Percentiles rank a stretch among this genome's conserved stretches.
Conservation (phyloP, 2,329 filamentous ascomycete genomes). For the Ophiostoma australiae region DNA sequence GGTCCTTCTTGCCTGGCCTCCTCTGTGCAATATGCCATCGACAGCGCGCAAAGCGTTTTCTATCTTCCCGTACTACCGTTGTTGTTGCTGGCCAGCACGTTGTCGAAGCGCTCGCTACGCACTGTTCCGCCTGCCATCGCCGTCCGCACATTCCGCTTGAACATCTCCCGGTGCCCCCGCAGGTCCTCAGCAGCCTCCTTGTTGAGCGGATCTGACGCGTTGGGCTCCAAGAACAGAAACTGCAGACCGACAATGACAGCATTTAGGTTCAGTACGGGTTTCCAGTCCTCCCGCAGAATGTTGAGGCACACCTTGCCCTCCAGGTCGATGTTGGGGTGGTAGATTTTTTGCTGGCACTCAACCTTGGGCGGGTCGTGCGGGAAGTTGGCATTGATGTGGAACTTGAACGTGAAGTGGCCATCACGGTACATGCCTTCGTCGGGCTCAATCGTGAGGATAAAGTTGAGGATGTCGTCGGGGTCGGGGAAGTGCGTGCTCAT, state of each 20-base stretch:
- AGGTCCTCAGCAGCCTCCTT: conserved; percentile 96
- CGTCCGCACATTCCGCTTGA: conserved; percentile 82
- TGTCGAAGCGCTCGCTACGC: conserved; percentile 68
- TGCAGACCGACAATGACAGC: conserved; percentile 95
- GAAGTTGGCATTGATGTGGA: conserved; percentile 90
- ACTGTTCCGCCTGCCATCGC: conserved; percentile 79
- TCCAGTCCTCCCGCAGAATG: conserved; percentile 97
- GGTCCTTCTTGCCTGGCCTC: background rate
- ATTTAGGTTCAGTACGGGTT: conserved; percentile 93
- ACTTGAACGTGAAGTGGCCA: conserved; percentile 82
- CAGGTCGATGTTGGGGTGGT: conserved; percentile 97
- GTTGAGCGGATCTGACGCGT: conserved; percentile 94
- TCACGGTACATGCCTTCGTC: conserved; percentile 86
- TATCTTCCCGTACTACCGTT: background rate
- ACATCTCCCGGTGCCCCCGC: conserved; percentile 75
- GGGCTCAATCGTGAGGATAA: conserved; percentile 73
- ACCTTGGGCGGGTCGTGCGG: conserved; percentile 97
- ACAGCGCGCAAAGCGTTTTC: background rate
- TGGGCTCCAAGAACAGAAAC: conserved; percentile 97
- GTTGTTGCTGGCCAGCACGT: conserved; percentile 46
- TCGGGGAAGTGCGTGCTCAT: conserved; percentile 80
- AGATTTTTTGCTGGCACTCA: conserved; percentile 95
- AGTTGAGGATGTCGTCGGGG: conserved; percentile 81
- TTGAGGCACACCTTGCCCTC: conserved; percentile 98
- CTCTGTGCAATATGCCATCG: background rate